Percentiles rank a stretch among this genome's conserved stretches.
Evolutionary conservation across 2,329 filamentous ascomycete species (phyloP).

Genomic region (Cladosporium sp.): DNA sequence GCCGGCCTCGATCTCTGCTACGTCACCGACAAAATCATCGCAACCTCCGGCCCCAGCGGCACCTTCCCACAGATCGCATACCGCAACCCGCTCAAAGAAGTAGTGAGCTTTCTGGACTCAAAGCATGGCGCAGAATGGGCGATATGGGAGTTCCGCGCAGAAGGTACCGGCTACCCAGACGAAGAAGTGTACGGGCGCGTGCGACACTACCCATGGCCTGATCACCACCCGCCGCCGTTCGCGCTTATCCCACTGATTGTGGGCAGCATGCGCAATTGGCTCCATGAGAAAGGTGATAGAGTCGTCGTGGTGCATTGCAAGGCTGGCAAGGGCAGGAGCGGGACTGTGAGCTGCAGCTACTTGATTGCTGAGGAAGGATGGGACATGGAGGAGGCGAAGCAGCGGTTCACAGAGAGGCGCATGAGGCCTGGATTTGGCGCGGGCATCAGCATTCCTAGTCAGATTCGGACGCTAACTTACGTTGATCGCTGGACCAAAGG

Average conservation of each 20-base stretch:
- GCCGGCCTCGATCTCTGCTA: constrained; percentile 93
- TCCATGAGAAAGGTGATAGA: constrained; percentile 59
- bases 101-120: constrained; percentile 83
- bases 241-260: constrained; percentile 83
- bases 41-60: constrained; percentile 83
- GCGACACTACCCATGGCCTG: constrained; percentile 91
- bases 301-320: constrained; percentile 96
- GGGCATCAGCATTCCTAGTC: constrained; percentile 90
- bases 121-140: constrained; percentile 85
- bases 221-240: constrained; percentile 96
- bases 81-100: constrained; percentile 83
- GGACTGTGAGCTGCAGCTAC: constrained; percentile 84
- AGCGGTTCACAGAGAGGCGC: constrained; percentile 73
- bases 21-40: constrained; percentile 76
- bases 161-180: constrained; percentile 94
- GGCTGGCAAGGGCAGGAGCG: constrained; percentile 90
- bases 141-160: constrained; percentile 97
- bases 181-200: constrained; percentile 81
- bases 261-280: constrained; percentile 89
- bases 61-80: constrained; percentile 91
- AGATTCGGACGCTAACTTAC: constrained; percentile 83
- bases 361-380: constrained; percentile 83
- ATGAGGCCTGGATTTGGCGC: constrained; percentile 89
- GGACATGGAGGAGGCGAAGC: constrained; percentile 63
- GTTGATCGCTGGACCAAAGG: constrained; percentile 81